phyloP scores from a whole-genome alignment of 106 monocot species.

The Acorus calamus region DNA sequence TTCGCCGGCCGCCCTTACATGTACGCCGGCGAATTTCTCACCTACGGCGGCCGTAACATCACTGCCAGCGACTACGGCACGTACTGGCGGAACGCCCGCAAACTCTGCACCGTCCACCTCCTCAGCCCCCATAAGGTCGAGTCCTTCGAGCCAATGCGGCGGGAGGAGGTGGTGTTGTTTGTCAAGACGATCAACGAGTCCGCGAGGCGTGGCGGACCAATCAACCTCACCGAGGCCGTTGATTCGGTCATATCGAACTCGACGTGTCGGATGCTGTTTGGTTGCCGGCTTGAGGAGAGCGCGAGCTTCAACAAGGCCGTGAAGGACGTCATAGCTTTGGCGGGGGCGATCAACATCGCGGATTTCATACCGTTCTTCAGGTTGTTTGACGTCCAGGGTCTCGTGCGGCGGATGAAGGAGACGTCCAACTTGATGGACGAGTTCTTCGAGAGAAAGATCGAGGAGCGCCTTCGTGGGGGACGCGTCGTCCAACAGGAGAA shows the following conservation, averaged over 20 bases:
- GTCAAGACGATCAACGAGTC: constrained; percentile 14
- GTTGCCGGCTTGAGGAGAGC: constrained; percentile 24
- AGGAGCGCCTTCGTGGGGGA: constrained; percentile 21
- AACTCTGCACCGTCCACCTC: constrained; percentile 32
- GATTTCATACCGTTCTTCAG: constrained; percentile 49
- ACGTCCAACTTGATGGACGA: constrained; percentile 46
- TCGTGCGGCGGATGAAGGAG: constrained; percentile 62
- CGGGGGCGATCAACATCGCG: constrained; percentile 51
- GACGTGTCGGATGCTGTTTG: constrained; percentile 67
- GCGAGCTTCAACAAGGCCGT: constrained; percentile 15
- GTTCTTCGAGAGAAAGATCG: constrained; percentile 67
- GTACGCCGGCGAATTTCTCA: constrained; percentile 37
- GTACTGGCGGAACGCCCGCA: constrained; percentile 41
- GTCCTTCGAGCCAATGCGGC: constrained; percentile 27
- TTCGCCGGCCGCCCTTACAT: constrained; percentile 38
- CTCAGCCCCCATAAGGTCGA: constrained; percentile 21
- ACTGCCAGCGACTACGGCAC: constrained; percentile 29
- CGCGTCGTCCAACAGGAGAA: not conserved
- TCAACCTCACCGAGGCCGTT: constrained; percentile 29
- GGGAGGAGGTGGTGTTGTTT: constrained; percentile 28
- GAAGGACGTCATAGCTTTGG: constrained; percentile 72
- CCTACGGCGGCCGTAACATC: constrained; percentile 28
- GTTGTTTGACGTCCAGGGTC: constrained; percentile 66
- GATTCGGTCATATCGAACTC: constrained; percentile 43
- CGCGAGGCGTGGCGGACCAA: not conserved